Evolutionary conservation across 768 basidiomycete genomes (phyloP).

Genomic region (Lentinula sp.): DNA sequence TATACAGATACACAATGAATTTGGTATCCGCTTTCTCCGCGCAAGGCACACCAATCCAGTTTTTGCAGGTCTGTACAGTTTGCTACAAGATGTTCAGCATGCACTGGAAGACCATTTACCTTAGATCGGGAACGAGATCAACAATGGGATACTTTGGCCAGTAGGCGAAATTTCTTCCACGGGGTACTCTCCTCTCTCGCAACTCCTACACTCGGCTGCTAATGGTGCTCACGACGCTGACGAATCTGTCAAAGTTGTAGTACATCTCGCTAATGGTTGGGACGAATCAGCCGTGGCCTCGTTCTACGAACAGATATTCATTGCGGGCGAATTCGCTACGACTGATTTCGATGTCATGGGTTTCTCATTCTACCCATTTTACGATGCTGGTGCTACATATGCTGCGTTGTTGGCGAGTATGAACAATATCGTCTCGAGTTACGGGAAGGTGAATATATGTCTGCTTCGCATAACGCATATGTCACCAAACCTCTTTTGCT

Average conservation of each 20-base stretch:
- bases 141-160: constrained; percentile 59
- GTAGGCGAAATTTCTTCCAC: constrained; percentile 46
- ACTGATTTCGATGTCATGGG: constrained; percentile 53
- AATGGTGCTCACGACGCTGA: constrained; percentile 42
- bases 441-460: constrained; percentile 32
- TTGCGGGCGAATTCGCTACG: constrained; percentile 41
- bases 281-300: constrained; percentile 34
- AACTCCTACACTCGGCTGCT: constrained; percentile 55
- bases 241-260: constrained; percentile 40
- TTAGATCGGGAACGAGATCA: constrained; percentile 63
- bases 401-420: constrained; percentile 42
- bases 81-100: background rate
- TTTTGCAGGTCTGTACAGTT: constrained; percentile 33
- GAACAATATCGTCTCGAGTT: constrained; percentile 40
- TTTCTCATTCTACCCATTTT: constrained; percentile 65
- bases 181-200: constrained; percentile 46
- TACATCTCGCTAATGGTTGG: constrained; percentile 65
- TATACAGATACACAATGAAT: constrained; percentile 47
- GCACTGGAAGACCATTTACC: background rate
- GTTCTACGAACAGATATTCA: constrained; percentile 49
- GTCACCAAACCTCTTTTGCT: background rate
- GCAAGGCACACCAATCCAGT: constrained; percentile 48
- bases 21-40: constrained; percentile 45
- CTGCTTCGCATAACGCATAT: background rate
- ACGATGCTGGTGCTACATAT: constrained; percentile 52